phyloP scores from a whole-genome alignment of 73 alveolate genomes.

The Paramecium octaurelia region DNA sequence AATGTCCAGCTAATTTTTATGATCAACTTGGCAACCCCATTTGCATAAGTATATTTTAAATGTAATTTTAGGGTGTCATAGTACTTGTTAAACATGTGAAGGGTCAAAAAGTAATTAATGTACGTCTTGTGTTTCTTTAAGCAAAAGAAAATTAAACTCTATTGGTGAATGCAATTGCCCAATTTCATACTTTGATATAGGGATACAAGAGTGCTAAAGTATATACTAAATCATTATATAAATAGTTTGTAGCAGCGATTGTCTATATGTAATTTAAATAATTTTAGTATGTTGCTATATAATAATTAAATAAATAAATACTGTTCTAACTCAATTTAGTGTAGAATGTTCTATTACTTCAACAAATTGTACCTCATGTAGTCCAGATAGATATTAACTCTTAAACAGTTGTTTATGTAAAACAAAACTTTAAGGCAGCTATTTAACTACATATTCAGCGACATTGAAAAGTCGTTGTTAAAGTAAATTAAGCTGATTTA shows the following conservation, averaged over 20 bases:
- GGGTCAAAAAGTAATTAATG: neutral
- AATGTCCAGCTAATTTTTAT: neutral
- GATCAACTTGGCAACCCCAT: neutral
- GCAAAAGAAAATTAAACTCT: neutral
- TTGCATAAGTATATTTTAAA: neutral
- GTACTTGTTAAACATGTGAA: neutral
- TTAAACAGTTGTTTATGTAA: neutral
- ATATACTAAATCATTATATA: neutral
- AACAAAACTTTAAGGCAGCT: neutral
- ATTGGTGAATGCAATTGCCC: neutral
- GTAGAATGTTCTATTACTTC: neutral
- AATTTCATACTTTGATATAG: neutral
- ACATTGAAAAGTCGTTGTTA: neutral
- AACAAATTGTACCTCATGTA: neutral
- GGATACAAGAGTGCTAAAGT: neutral
- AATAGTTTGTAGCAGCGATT: neutral
- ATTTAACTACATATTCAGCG: too few species aligned
- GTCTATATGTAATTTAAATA: too few species aligned
- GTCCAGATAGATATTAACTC: neutral
- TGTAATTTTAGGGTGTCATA: neutral
- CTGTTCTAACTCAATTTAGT: too few species aligned
- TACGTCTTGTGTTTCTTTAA: neutral
- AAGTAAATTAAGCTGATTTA: neutral
- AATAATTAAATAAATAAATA: too few species aligned
- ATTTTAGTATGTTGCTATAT: too few species aligned